Percentiles rank a stretch among this genome's conserved stretches.
These are phyloP conservation scores for Chalciporus sp. DNA, from an alignment of 1,284 basidiomycete species.

Conservation along the genomic window DNA sequence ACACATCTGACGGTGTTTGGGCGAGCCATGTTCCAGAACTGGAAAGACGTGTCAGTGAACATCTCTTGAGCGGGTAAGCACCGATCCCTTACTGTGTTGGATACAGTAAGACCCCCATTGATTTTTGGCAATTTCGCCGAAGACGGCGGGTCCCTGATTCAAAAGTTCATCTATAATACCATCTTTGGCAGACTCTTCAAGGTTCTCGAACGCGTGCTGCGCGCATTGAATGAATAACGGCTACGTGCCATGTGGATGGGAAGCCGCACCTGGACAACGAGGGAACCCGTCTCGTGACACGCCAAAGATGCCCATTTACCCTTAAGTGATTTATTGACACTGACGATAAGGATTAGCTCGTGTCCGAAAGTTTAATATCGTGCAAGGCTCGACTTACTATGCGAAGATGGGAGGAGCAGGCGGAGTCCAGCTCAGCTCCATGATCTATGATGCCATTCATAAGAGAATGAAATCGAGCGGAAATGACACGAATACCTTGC, in stretches of 20 bases:
- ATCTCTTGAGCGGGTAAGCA: neutral
- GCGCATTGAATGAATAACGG: slow-evolving; percentile 9
- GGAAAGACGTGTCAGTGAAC: slow-evolving; percentile 12
- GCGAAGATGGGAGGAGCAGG: slow-evolving; percentile 83
- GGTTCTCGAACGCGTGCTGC: slow-evolving; percentile 85
- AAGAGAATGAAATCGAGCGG: neutral
- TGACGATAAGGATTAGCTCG: slow-evolving; percentile 31
- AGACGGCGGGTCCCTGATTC: slow-evolving; percentile 65
- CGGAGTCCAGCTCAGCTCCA: slow-evolving; percentile 81
- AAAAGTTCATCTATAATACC: slow-evolving; percentile 79
- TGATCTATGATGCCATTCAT: slow-evolving; percentile 51
- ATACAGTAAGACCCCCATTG: slow-evolving; percentile 86
- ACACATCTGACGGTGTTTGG: slow-evolving; percentile 69
- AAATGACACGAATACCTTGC: slow-evolving; percentile 54
- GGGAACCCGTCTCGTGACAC: slow-evolving; percentile 85
- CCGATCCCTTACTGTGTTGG: slow-evolving; percentile 66
- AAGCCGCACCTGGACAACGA: slow-evolving; percentile 70
- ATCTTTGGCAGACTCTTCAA: slow-evolving; percentile 79
- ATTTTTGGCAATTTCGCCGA: slow-evolving; percentile 77
- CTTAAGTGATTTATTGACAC: slow-evolving; percentile 80
- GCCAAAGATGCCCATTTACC: slow-evolving; percentile 85
- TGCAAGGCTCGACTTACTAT: slow-evolving; percentile 52
- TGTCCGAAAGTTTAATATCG: neutral
- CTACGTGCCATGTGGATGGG: neutral
- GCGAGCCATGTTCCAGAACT: slow-evolving; percentile 81